phyloP scores from a whole-genome alignment of 441 rosid species.

The Eugenia klotzschiana region DNA sequence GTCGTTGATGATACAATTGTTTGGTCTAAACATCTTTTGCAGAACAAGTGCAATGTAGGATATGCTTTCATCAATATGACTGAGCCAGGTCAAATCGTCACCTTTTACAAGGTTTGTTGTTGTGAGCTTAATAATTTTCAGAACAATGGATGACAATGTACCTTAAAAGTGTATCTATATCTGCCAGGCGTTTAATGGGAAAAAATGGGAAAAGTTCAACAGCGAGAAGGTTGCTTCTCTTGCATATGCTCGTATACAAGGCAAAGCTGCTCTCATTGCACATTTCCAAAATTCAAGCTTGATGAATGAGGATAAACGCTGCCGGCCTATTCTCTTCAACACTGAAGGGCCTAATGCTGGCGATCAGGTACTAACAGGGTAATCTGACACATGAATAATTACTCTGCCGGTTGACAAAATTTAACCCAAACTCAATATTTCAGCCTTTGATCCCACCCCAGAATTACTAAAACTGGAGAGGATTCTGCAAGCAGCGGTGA shows the following conservation, averaged over 20 bases:
- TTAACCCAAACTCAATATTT: neutral
- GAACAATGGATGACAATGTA: neutral
- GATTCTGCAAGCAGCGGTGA: neutral
- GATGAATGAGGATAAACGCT: constrained; percentile 75
- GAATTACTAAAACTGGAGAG: neutral
- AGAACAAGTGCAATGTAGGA: constrained; percentile 44
- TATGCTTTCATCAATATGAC: constrained; percentile 43
- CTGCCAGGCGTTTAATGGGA: constrained; percentile 63
- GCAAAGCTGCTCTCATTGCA: constrained; percentile 56
- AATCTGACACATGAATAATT: neutral
- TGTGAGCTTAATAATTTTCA: neutral
- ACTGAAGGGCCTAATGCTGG: constrained; percentile 75
- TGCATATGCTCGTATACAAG: constrained; percentile 69
- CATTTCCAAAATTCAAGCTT: constrained; percentile 75
- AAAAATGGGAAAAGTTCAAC: constrained; percentile 73
- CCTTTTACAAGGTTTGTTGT: constrained; percentile 24
- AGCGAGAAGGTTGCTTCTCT: constrained; percentile 74
- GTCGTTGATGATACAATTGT: neutral
- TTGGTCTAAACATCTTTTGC: neutral
- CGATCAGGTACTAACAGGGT: constrained; percentile 35
- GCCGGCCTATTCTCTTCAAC: constrained; percentile 67
- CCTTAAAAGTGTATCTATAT: neutral
- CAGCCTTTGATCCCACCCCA: neutral
- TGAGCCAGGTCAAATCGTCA: constrained; percentile 26
- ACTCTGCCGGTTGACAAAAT: neutral